These are phyloP conservation scores for Quercus glauca DNA, from an alignment of 306 rosid species.

Conservation along the genomic window DNA sequence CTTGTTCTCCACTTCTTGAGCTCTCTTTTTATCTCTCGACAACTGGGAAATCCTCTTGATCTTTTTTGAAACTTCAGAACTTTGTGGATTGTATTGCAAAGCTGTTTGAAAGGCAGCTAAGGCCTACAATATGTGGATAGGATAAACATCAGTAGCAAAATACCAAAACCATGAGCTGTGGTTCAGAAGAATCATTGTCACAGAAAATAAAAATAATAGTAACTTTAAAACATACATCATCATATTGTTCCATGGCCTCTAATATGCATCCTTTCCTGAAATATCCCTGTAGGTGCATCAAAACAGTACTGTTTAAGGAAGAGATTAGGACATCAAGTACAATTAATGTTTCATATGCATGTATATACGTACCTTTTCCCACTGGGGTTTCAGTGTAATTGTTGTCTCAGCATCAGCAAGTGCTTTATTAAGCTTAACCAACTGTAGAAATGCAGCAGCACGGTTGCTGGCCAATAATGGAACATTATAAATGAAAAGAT, in stretches of 20 bases:
- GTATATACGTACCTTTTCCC: constrained; percentile 75
- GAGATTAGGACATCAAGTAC: constrained; percentile 13
- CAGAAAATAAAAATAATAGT: constrained; percentile 14
- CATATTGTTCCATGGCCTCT: constrained; percentile 91
- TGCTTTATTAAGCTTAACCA: constrained; percentile 91
- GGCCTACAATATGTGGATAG: constrained; percentile 53
- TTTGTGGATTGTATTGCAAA: constrained; percentile 71
- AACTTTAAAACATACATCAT: constrained; percentile 51
- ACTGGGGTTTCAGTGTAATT: constrained; percentile 75
- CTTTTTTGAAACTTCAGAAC: constrained; percentile 87
- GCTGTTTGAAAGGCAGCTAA: constrained; percentile 77
- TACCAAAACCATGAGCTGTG: constrained; percentile 8
- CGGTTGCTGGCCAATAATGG: constrained; percentile 68
- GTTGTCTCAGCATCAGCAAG: constrained; percentile 96
- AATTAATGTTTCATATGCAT: not conserved
- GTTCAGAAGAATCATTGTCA: constrained; percentile 1
- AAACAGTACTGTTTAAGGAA: constrained; percentile 14
- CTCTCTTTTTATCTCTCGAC: constrained; percentile 65
- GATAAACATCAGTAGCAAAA: constrained; percentile 27
- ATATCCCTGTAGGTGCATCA: constrained; percentile 69
- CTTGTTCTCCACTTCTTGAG: constrained; percentile 76
- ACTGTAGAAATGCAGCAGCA: constrained; percentile 94
- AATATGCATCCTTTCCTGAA: constrained; percentile 96
- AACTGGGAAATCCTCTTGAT: constrained; percentile 78
- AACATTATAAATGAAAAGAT: constrained; percentile 15